Base-by-base conservation (phyloP, 2,329 filamentous ascomycete genomes). In the Nemania diffusa region DNA sequence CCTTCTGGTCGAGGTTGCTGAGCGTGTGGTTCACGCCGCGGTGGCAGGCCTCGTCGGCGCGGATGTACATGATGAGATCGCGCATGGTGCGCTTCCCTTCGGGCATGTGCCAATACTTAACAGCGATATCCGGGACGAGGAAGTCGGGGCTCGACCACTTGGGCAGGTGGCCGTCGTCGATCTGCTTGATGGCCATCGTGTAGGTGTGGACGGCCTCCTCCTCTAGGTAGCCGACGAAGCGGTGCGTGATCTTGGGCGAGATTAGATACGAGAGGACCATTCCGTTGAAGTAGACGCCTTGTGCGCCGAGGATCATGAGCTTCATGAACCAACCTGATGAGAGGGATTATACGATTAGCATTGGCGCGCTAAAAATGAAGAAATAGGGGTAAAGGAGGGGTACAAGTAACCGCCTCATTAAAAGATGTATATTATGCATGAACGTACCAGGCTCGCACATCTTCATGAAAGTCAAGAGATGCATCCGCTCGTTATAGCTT, bases 131-230 rank as follows among this genome's bases (percentile, higher is more conserved):
- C 0, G 96, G 96, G 2, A 96, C 93, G 60, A 85, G 74, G 75
- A 97, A 90, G 7, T 89, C 86, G 1, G 82, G 80, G 68, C 88
- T 84, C 27, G 88, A 84, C 94, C 96, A 99, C 73, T 89, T 89
- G 0, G 94, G 94, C 15, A 97, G 83, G 65, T 88, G 87, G n/a
- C 95, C 95, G 2, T 87, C 85, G 65, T 98, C 94, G 26, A 99
- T 87, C 76, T 98, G 96, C 72, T 89, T 84, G 74, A 98, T 92
- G 68, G 93, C 92, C 57, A 94, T 90, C 0, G 93, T 96, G 82
- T 99, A 99, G 0, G 96, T 99, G 76, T 97, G 87, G 1, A 98
- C 95, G 8, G 96, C 96, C 80, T 99, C 96, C 79, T 99, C 96
- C 80, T 99, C 96, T 13, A 99, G 88, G 74, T 98, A 98, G 1